Conservation (phyloP, 176 grass and related monocot genomes). For the Cenchrus purpureus region DNA sequence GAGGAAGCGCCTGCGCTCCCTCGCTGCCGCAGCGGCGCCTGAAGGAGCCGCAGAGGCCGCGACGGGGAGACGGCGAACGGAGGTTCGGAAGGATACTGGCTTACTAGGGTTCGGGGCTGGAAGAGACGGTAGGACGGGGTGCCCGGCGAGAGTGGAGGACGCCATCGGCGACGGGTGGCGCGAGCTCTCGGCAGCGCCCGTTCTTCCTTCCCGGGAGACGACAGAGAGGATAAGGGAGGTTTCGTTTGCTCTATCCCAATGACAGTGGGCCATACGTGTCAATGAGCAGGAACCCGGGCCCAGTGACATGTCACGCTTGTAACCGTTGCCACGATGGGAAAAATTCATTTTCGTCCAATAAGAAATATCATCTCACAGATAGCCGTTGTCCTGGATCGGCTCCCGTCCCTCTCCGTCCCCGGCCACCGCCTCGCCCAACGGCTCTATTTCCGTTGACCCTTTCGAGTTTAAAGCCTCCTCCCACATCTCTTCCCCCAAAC, state of each 20-base stretch:
- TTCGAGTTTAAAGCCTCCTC: slow-evolving; percentile 44
- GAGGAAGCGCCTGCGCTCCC: slow-evolving; percentile 52
- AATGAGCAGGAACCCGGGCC: not conserved
- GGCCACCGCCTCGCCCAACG: slow-evolving; percentile 39
- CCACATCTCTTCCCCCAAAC: not conserved
- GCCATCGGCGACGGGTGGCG: slow-evolving; percentile 41
- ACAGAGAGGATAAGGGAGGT: slow-evolving; percentile 31
- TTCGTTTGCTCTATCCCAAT: not conserved
- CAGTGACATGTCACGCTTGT: not conserved
- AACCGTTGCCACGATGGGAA: not conserved
- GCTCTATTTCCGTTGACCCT: slow-evolving; percentile 51
- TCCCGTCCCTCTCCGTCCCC: not conserved
- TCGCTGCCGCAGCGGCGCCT: slow-evolving; percentile 43
- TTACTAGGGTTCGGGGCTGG: not conserved
- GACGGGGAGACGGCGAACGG: not conserved
- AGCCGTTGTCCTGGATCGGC: slow-evolving; percentile 41
- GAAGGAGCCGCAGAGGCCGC: slow-evolving; percentile 20
- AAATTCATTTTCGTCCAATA: not conserved
- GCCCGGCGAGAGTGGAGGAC: slow-evolving; percentile 42
- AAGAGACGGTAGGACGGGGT: slow-evolving; percentile 40
- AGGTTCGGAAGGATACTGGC: not conserved
- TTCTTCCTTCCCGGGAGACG: not conserved
- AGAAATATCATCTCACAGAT: not conserved
- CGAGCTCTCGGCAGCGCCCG: slow-evolving; percentile 20
- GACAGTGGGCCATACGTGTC: not conserved